phyloP scores from a whole-genome alignment of 1,139 yeast species.

The Williopsis jadinii region DNA sequence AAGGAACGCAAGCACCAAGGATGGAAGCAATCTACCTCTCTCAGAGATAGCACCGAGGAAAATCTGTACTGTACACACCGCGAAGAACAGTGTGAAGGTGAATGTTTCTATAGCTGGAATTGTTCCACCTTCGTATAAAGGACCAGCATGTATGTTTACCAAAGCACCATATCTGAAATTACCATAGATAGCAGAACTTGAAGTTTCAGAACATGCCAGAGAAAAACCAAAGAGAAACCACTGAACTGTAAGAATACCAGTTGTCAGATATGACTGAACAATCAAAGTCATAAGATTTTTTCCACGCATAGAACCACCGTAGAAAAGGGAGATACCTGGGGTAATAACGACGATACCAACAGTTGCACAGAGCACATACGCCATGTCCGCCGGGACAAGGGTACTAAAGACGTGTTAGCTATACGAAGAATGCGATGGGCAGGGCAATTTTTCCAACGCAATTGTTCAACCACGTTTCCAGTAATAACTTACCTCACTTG shows the following conservation, averaged over 20 bases:
- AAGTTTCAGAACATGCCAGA: slow-evolving; percentile 33
- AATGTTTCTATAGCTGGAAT: slow-evolving; percentile 37
- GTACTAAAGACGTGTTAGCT: slow-evolving; percentile 5
- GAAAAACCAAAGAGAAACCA: slow-evolving; percentile 42
- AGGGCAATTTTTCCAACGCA: no score
- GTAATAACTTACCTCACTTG: slow-evolving; percentile 3
- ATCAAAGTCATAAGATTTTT: slow-evolving; percentile 34
- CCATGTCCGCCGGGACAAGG: slow-evolving; percentile 20
- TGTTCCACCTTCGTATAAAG: slow-evolving; percentile 31
- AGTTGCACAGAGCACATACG: slow-evolving; percentile 24
- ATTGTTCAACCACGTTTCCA: no score
- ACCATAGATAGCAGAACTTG: slow-evolving; percentile 32
- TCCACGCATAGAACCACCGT: slow-evolving; percentile 29
- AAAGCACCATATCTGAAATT: slow-evolving; percentile 36
- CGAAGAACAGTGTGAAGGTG: slow-evolving; percentile 37
- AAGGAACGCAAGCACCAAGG: slow-evolving; percentile 32
- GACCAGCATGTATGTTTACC: slow-evolving; percentile 31
- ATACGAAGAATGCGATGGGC: no score
- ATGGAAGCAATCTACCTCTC: slow-evolving; percentile 36
- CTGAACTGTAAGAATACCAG: slow-evolving; percentile 31
- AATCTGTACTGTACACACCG: slow-evolving; percentile 41
- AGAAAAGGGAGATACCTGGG: slow-evolving; percentile 39
- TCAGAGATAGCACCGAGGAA: slow-evolving; percentile 40
- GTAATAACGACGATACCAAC: slow-evolving; percentile 38
- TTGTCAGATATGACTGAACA: slow-evolving; percentile 35